A percentile compares a stretch with the other conserved stretches of the same genome.
These are phyloP conservation scores for Populus deltoides DNA, from an alignment of 345 rosid species.

Conservation along the genomic window DNA sequence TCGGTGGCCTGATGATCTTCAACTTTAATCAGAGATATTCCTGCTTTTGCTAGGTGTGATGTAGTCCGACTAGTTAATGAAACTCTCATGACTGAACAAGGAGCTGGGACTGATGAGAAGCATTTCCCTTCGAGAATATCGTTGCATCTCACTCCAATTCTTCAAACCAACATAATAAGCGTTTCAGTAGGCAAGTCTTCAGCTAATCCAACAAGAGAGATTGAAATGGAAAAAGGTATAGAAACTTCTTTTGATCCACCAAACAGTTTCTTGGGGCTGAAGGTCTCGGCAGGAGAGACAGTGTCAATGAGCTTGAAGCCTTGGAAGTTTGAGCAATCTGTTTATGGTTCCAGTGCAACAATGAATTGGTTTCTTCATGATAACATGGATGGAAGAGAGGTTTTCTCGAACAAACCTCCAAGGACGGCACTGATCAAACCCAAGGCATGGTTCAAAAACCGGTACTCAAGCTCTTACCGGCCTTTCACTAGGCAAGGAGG, in stretches of 20 bases:
- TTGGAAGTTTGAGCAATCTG: constrained; percentile 83
- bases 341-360: constrained; percentile 53
- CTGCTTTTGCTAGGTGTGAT: constrained; percentile 46
- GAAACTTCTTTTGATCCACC: constrained; percentile 71
- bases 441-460: constrained; percentile 73
- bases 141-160: constrained; percentile 60
- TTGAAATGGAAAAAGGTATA: constrained; percentile 45
- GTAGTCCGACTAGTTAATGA: constrained; percentile 50
- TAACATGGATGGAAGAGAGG: constrained; percentile 68
- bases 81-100: constrained; percentile 57
- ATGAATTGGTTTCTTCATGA: constrained; percentile 93
- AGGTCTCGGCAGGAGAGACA: constrained; percentile 56
- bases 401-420: constrained; percentile 72
- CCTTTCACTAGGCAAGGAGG: constrained; percentile 84
- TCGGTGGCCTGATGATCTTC: no score
- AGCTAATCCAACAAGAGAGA: constrained; percentile 51
- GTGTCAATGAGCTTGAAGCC: constrained; percentile 62
- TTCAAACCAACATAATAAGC: constrained; percentile 65
- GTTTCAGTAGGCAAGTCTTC: constrained; percentile 75
- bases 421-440: constrained; percentile 59
- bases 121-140: constrained; percentile 83
- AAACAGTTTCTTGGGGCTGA: constrained; percentile 58
- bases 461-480: constrained; percentile 63
- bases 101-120: constrained; percentile 65
- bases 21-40: no score